Percentiles rank a stretch among this genome's conserved stretches.
Conservation (phyloP, 306 rosid species). For the Ochetophila trinervis region DNA sequence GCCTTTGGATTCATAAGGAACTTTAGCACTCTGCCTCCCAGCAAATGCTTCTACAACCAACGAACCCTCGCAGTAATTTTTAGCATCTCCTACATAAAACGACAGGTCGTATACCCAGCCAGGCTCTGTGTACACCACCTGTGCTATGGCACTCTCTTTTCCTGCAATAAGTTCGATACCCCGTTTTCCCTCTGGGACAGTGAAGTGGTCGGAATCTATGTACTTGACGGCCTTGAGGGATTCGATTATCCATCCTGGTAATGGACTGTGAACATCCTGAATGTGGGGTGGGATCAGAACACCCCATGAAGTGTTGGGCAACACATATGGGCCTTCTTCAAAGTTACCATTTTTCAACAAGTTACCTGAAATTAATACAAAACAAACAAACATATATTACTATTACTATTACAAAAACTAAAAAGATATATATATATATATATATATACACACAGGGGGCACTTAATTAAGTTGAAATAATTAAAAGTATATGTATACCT, state of each 20-base stretch:
- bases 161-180: constrained; percentile 81
- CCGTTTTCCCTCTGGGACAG: constrained; percentile 60
- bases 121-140: constrained; percentile 42
- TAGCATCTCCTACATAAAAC: constrained; percentile 75
- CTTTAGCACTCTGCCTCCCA: constrained; percentile 39
- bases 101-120: constrained; percentile 51
- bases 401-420: too few relatives aligned
- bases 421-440: too few relatives aligned
- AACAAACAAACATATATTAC: too few relatives aligned
- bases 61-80: constrained; percentile 60
- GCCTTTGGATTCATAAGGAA: constrained; percentile 54
- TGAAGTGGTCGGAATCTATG: constrained; percentile 63
- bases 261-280: constrained; percentile 62
- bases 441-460: too few relatives aligned
- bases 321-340: constrained; percentile 72
- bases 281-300: constrained; percentile 70
- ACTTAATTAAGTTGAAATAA: too few relatives aligned
- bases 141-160: constrained; percentile 72
- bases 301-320: constrained; percentile 54
- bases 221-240: constrained; percentile 85
- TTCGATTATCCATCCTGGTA: constrained; percentile 84
- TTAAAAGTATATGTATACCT: too few relatives aligned
- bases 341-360: constrained; percentile 70
- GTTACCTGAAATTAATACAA: constrained; percentile 38
- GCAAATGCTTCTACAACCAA: constrained; percentile 65